Conservation (phyloP, 2,329 filamentous ascomycete species). For the Fusarium transvaalense region DNA sequence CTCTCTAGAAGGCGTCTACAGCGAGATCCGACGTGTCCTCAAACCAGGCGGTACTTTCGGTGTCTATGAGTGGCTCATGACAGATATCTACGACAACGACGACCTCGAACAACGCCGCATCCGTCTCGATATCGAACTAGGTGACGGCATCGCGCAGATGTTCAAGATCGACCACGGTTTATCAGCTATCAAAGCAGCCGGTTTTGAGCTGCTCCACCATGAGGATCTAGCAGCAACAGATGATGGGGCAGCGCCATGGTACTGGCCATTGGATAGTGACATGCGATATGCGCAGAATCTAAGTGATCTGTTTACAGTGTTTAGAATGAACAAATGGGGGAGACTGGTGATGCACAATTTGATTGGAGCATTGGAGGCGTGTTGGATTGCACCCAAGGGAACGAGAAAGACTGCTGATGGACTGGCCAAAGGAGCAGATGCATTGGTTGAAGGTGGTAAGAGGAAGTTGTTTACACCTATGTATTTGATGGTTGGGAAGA, state of each 20-base stretch:
- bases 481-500: constrained; percentile 70
- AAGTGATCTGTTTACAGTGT: constrained; percentile 80
- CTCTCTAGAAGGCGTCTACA: constrained; percentile 89
- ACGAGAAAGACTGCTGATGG: constrained; percentile 91
- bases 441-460: constrained; percentile 83
- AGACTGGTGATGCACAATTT: constrained; percentile 78
- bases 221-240: constrained; percentile 68
- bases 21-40: constrained; percentile 93
- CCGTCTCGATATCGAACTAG: constrained; percentile 93
- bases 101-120: constrained; percentile 89
- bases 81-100: constrained; percentile 89
- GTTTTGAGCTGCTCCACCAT: constrained; percentile 76
- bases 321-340: constrained; percentile 86
- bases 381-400: constrained; percentile 79
- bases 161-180: constrained; percentile 85
- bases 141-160: constrained; percentile 98
- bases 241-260: constrained; percentile 78
- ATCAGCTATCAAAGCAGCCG: constrained; percentile 83
- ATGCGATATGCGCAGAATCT: constrained; percentile 81
- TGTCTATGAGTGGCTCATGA: constrained; percentile 99
- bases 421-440: constrained; percentile 80
- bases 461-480: constrained; percentile 93
- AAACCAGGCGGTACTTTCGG: constrained; percentile 97
- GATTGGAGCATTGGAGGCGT: constrained; percentile 76
- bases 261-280: constrained; percentile 83